Evolutionary conservation across 352 stramenopile species (phyloP).

Genomic region (Phytophthora boehmeriae): DNA sequence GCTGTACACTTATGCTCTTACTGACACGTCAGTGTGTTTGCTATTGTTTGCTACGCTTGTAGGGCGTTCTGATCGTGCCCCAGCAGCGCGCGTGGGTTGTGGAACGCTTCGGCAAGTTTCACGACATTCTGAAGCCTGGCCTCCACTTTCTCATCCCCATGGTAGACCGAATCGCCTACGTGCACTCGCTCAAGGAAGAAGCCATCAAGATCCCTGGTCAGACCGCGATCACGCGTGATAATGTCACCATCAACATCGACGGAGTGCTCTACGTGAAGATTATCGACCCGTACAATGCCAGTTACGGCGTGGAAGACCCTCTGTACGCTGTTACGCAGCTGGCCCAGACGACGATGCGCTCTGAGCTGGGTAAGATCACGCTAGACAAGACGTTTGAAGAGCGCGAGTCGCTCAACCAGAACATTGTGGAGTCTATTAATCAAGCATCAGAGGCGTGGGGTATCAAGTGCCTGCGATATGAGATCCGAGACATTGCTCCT

Average conservation of each 20-base stretch:
- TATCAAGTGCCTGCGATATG: constrained; percentile 91
- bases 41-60: constrained; percentile 1
- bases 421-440: constrained; percentile 92
- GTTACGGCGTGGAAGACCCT: constrained; percentile 88
- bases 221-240: constrained; percentile 91
- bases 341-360: constrained; percentile 92
- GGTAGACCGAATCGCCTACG: constrained; percentile 91
- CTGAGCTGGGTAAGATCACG: constrained; percentile 92
- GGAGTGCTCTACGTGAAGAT: constrained; percentile 93
- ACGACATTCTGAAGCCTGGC: constrained; percentile 82
- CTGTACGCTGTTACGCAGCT: constrained; percentile 92
- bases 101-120: constrained; percentile 92
- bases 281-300: constrained; percentile 89
- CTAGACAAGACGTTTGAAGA: constrained; percentile 95
- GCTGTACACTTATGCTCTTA: background rate
- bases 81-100: constrained; percentile 91
- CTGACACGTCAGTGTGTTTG: constrained; percentile 1
- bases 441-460: constrained; percentile 90
- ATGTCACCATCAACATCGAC: constrained; percentile 93
- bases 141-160: constrained; percentile 92
- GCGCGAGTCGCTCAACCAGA: constrained; percentile 91
- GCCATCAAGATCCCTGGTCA: constrained; percentile 92
- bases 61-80: constrained; percentile 89
- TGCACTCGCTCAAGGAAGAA: constrained; percentile 93
- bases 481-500: constrained; percentile 91